These are phyloP conservation scores for Fusarium sp. DNA, from an alignment of 2,329 filamentous ascomycete species.

Conservation along the genomic window DNA sequence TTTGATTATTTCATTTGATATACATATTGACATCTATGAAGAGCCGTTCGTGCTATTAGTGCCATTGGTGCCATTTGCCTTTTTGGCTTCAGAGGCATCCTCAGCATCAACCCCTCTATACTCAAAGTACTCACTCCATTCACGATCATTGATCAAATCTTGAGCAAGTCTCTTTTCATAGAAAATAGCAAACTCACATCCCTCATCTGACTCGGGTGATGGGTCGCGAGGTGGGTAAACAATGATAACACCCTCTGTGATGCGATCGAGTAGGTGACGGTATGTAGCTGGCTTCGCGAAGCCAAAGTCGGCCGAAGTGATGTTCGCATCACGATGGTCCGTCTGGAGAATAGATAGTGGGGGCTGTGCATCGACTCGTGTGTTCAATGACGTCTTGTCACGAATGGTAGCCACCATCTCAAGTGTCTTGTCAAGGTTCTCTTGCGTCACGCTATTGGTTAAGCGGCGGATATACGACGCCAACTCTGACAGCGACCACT, in stretches of 20 bases:
- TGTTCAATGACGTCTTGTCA: slow-evolving; percentile 48
- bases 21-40: not conserved
- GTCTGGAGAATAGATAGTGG: slow-evolving; percentile 48
- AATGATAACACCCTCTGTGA: slow-evolving; percentile 41
- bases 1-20: not conserved
- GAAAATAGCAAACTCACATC: slow-evolving; percentile 45
- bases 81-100: not conserved
- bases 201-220: slow-evolving; percentile 45
- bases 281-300: slow-evolving; percentile 47
- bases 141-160: slow-evolving; percentile 44
- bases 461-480: slow-evolving; percentile 49
- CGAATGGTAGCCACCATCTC: slow-evolving; percentile 45
- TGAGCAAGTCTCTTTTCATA: slow-evolving; percentile 47
- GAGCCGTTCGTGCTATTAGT: rapidly evolving
- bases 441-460: slow-evolving; percentile 47
- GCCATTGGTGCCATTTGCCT: not conserved
- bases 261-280: slow-evolving; percentile 44
- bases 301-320: slow-evolving; percentile 46
- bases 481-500: slow-evolving; percentile 46
- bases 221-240: slow-evolving; percentile 44
- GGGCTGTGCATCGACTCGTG: slow-evolving; percentile 47
- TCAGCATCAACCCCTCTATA: slow-evolving; percentile 47
- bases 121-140: slow-evolving; percentile 50
- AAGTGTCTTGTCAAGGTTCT: slow-evolving; percentile 42
- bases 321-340: slow-evolving; percentile 46